These are phyloP conservation scores for Apiosordaria backusii DNA, from an alignment of 495 filamentous ascomycete genomes.

Conservation along the genomic window DNA sequence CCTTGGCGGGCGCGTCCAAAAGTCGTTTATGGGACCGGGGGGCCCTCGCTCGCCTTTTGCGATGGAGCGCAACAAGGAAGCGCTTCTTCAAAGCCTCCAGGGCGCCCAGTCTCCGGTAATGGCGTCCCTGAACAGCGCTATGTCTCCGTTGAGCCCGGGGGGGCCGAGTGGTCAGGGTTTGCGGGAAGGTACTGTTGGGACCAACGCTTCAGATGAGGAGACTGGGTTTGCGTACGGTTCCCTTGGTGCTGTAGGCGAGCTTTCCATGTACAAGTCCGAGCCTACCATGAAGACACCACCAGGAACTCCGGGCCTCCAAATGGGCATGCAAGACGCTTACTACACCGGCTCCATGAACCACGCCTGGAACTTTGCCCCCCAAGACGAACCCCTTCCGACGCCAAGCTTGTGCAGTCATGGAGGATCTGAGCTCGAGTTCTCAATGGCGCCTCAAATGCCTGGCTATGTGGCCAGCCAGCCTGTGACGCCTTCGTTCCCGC, in stretches of 20 bases:
- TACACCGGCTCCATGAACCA: constrained; percentile 29
- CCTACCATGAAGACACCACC: constrained; percentile 44
- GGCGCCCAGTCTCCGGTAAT: constrained; percentile 38
- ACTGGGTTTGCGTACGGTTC: constrained; percentile 32
- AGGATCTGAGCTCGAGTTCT: constrained; percentile 41
- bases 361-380: constrained; percentile 32
- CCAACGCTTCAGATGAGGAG: constrained; percentile 39
- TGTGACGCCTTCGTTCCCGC: constrained; percentile 41
- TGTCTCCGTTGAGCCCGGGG: constrained; percentile 37
- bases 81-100: constrained; percentile 36
- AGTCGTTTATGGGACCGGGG: constrained; percentile 30
- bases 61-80: constrained; percentile 42
- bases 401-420: constrained; percentile 43
- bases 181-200: constrained; percentile 32
- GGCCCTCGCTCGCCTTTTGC: constrained; percentile 45
- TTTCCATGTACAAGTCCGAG: constrained; percentile 33
- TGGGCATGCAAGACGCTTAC: constrained; percentile 33
- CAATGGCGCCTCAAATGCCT: constrained; percentile 35
- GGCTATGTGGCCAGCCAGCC: constrained; percentile 44
- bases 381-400: constrained; percentile 43
- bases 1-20: constrained; percentile 40
- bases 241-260: constrained; percentile 16
- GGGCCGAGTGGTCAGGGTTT: constrained; percentile 22
- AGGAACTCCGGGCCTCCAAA: constrained; percentile 40
- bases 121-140: constrained; percentile 28